A percentile compares a stretch with the other conserved stretches of the same genome.
Conservation (phyloP, 73 alveolate genomes). For the Durusdinium trenchii region DNA sequence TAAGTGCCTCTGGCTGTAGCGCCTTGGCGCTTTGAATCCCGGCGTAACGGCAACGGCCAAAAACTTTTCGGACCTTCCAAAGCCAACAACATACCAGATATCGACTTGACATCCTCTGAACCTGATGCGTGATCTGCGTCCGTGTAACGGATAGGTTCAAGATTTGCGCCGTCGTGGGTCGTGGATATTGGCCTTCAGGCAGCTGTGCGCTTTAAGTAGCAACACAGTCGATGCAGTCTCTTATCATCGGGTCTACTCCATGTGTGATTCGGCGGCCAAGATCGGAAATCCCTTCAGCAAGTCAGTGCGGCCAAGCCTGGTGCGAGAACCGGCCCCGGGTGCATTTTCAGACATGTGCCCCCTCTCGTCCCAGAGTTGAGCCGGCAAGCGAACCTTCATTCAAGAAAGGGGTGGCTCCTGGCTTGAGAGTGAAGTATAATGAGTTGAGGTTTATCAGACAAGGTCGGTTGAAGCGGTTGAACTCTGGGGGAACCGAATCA, state of each 20-base stretch:
- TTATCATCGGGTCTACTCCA: constrained; percentile 10
- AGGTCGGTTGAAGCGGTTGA: background rate
- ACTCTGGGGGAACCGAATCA: background rate
- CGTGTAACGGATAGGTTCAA: background rate
- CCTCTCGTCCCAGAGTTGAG: background rate
- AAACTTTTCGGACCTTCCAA: background rate
- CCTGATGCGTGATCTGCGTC: constrained; percentile 30
- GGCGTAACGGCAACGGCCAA: constrained; percentile 1
- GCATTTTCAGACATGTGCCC: background rate
- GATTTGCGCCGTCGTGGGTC: background rate
- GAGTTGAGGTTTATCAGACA: too few species aligned
- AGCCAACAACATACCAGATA: background rate
- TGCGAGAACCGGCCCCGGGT: background rate
- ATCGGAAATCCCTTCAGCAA: background rate
- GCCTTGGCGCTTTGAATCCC: background rate
- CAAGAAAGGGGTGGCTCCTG: constrained; percentile 3
- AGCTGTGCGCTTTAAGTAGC: background rate
- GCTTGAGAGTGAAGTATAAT: background rate
- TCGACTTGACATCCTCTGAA: background rate
- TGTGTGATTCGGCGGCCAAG: background rate
- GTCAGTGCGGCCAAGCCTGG: constrained; percentile 8
- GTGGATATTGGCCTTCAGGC: background rate
- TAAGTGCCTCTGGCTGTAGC: constrained; percentile 5
- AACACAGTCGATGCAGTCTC: background rate
- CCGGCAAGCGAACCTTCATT: background rate